phyloP scores from a whole-genome alignment of 208 protist species.

The Trypanosoma avium region DNA sequence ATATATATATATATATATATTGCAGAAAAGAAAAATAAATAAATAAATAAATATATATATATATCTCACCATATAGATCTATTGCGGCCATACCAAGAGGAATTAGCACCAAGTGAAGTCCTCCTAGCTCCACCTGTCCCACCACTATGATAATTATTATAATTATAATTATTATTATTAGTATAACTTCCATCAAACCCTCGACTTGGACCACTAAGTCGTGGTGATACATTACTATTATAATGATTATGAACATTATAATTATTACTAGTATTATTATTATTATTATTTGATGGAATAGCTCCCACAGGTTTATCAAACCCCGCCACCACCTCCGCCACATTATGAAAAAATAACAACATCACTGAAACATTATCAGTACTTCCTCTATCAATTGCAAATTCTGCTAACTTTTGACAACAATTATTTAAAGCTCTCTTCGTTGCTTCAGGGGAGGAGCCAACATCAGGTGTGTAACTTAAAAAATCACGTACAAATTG shows the following conservation, averaged over 20 bases:
- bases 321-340: constrained; percentile 58
- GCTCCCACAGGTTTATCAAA: constrained; percentile 30
- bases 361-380: constrained; percentile 83
- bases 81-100: constrained; percentile 6
- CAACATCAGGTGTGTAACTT: constrained; percentile 69
- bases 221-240: not conserved
- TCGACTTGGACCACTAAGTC: constrained; percentile 5
- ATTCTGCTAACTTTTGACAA: constrained; percentile 78
- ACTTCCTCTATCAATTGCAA: constrained; percentile 75
- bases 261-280: too few species aligned
- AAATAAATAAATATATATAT: not conserved
- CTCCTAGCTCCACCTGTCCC: not conserved
- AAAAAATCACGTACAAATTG: constrained; percentile 78
- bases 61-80: constrained; percentile 25
- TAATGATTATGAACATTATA: not conserved
- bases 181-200: not conserved
- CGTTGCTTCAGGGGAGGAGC: constrained; percentile 45
- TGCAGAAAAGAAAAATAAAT: constrained; percentile 10
- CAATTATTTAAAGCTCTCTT: constrained; percentile 68
- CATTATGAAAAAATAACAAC: constrained; percentile 81
- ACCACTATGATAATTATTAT: not conserved
- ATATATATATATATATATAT: constrained; percentile 5
- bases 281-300: too few species aligned
- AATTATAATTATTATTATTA: not conserved
- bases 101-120: not conserved